Evolutionary conservation across 306 rosid genomes (phyloP).

Genomic region (Glycine soja): DNA sequence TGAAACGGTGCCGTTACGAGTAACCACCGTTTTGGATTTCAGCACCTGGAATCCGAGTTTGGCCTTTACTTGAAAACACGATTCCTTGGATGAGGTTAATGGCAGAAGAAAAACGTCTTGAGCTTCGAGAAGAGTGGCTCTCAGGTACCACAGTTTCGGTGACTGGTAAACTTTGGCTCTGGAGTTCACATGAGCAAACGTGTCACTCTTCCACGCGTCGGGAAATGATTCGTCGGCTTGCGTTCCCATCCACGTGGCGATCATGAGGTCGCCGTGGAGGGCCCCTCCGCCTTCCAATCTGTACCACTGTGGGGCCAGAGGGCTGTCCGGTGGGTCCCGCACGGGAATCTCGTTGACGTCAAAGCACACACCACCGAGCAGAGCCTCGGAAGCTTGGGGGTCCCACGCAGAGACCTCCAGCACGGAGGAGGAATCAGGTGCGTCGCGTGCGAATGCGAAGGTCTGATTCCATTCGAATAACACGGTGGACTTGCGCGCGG

Average conservation of each 20-base stretch:
- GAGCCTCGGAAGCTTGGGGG: conserved; percentile 13
- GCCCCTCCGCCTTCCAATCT: conserved; percentile 75
- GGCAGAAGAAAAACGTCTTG: conserved; percentile 60
- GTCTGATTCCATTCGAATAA: conserved; percentile 87
- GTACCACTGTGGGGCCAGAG: conserved; percentile 94
- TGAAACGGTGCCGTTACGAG: conserved; percentile 53
- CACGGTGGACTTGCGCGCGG: conserved; percentile 60
- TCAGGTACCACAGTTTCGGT: conserved; percentile 89
- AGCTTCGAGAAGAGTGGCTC: conserved; percentile 78
- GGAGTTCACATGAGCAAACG: conserved; percentile 48
- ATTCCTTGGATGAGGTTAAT: conserved; percentile 46
- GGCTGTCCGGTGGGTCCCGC: conserved; percentile 88
- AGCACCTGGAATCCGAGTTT: conserved; percentile 74
- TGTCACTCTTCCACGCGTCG: conserved; percentile 83
- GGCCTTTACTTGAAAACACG: conserved; percentile 62
- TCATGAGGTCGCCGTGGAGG: conserved; percentile 74
- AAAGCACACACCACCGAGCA: conserved; percentile 83
- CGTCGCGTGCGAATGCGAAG: conserved; percentile 78
- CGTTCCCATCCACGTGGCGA: conserved; percentile 93
- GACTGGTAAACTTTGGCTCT: conserved; percentile 78
- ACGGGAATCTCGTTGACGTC: conserved; percentile 77
- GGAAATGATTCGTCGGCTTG: conserved; percentile 88
- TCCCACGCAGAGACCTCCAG: conserved; percentile 84
- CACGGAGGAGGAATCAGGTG: conserved; percentile 65
- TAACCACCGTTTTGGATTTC: conserved; percentile 51